Base-by-base conservation (phyloP, 1,284 basidiomycete genomes). In the Cryptococcus floricola region DNA sequence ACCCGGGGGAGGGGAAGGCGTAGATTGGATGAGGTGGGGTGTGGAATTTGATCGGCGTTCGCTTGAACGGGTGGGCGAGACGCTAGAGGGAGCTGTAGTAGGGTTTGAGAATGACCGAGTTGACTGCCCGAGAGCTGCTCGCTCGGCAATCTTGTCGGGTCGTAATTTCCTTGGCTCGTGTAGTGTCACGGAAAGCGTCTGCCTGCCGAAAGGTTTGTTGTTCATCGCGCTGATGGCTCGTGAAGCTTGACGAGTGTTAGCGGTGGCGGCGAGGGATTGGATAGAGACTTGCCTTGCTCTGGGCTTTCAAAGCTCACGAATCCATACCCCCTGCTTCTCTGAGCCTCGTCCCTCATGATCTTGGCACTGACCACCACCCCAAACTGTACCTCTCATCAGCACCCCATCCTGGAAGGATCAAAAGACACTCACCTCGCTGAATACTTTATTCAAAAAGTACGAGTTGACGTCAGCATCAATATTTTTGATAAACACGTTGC, bases 251-350 rank as follows among this genome's bases (percentile, higher is more conserved):
- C 9, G 25, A 28, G 38, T 13, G n/a, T 28, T 18, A 18, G 45
- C 23, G 37, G 14, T 41, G 7, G n/a, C 9, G 44, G 38, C 8
- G 10, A 8, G 18, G 18, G 14, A 13, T 49, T 34, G n/a, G 25
- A 8, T 18, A 6, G 16, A 7, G 14, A 45, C 77, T 53, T 65
- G 89, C 89, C 89, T 82, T 91, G 87, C 62, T 88, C 85, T 13
- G 91, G 88, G 13, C 83, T 83, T 68, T 89, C 86, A 77, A 80
- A 97, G 27, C 88, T 91, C 56, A 97, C 94, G 69, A 97, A 98
- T n/a, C 93, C 93, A 70, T 95, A 97, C 5, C 91, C 91, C 56
- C 90, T 86, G 73, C 88, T 90, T 53, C 88, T 85, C 23, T 89
- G 88, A 50, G 69, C 79, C 64, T 92, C 87, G 68, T 92, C 92